Conservation (phyloP, 2,329 filamentous ascomycete species). For the Alternaria sp. region DNA sequence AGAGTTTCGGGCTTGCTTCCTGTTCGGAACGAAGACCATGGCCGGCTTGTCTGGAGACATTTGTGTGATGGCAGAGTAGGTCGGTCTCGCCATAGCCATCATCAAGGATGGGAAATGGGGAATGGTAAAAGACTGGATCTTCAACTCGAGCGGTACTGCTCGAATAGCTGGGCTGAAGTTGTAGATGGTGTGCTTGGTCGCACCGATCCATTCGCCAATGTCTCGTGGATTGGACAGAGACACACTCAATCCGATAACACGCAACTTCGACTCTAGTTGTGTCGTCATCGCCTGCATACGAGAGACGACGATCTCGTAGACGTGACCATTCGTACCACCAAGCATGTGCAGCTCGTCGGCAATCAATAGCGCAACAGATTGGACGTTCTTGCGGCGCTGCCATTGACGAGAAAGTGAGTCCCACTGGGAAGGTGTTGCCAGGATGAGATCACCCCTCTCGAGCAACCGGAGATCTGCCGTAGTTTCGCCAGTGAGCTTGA, state of each 20-base stretch:
- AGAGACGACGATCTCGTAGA: conserved; percentile 97
- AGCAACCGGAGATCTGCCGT: conserved; percentile 89
- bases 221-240: conserved; percentile 93
- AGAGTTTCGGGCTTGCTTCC: conserved; percentile 90
- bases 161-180: conserved; percentile 96
- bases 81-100: conserved; percentile 97
- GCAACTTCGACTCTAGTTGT: conserved; percentile 82
- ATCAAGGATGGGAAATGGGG: conserved; percentile 98
- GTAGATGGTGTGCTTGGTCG: conserved; percentile 97
- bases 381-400: conserved; percentile 95
- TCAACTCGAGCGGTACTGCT: conserved; percentile 87
- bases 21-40: conserved; percentile 88
- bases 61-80: conserved; percentile 87
- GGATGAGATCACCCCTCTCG: conserved; percentile 84
- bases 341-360: conserved; percentile 95
- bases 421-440: conserved; percentile 95
- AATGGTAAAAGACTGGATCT: conserved; percentile 94
- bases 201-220: conserved; percentile 96
- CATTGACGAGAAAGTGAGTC: conserved; percentile 94
- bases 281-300: conserved; percentile 96
- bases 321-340: conserved; percentile 82
- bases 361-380: conserved; percentile 88
- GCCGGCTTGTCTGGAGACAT: conserved; percentile 89
- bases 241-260: conserved; percentile 89
- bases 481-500: conserved; percentile 93